Percentiles rank a stretch among this genome's conserved stretches.
These are phyloP conservation scores for Piromyces sp. DNA, from an alignment of 192 early-diverging fungal species.

Conservation along the genomic window DNA sequence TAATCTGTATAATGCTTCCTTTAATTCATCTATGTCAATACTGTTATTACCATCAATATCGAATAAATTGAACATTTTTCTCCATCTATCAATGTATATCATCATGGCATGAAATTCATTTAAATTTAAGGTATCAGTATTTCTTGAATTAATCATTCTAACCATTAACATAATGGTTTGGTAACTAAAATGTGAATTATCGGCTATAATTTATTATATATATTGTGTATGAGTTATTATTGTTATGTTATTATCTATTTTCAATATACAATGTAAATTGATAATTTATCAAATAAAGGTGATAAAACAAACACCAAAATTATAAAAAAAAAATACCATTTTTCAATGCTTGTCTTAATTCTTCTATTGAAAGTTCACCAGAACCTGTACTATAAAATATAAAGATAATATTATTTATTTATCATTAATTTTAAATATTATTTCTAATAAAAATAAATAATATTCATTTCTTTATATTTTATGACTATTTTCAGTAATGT, in stretches of 20 bases:
- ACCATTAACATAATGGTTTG: not conserved
- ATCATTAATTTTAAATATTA: too few species aligned
- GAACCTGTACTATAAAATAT: not conserved
- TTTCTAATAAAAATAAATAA: not conserved
- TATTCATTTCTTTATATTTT: not conserved
- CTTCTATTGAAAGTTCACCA: not conserved
- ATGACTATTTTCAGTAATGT: not conserved
- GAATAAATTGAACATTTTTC: not conserved
- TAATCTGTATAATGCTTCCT: not conserved
- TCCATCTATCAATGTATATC: not conserved
- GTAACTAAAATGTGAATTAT: not conserved
- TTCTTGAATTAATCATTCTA: not conserved
- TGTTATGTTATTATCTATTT: not conserved
- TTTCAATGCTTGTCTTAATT: not conserved
- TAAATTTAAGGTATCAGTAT: not conserved
- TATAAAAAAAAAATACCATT: not conserved
- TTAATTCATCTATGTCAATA: not conserved
- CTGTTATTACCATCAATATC: not conserved
- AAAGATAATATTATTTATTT: too few species aligned
- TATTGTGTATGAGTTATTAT: not conserved
- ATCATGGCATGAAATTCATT: not conserved
- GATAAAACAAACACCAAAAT: too few species aligned
- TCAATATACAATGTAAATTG: too few species aligned
- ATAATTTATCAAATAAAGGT: too few species aligned
- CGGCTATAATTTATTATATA: not conserved